A percentile compares a stretch with the other conserved stretches of the same genome.
Conservation (phyloP, 2,329 filamentous ascomycete genomes). For the Westerdykella ornata region DNA sequence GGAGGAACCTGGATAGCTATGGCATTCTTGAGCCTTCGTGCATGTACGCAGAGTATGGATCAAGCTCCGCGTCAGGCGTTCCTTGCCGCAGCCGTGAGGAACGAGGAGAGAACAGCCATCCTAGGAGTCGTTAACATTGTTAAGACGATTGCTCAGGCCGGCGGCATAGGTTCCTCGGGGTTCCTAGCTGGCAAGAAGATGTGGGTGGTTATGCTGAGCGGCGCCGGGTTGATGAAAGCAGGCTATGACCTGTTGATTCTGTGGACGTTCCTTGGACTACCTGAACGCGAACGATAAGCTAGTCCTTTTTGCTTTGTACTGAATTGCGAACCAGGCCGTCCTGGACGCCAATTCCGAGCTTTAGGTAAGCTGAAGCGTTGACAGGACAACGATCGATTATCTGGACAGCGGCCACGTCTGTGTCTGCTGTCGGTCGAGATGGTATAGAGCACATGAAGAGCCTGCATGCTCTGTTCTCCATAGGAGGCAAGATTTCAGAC, state of each 20-base stretch:
- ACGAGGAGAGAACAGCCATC: conserved; percentile 15
- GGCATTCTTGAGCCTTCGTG: conserved; percentile 11
- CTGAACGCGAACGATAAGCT: background rate
- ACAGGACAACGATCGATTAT: no score
- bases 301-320: no score
- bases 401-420: no score
- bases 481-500: no score
- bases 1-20: conserved; percentile 7
- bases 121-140: conserved; percentile 19
- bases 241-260: conserved; percentile 15
- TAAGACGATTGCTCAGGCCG: conserved; percentile 16
- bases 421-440: no score
- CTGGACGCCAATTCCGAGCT: no score
- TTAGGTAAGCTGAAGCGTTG: no score
- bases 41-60: conserved; percentile 18
- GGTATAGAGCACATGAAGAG: no score
- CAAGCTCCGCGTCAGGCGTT: conserved; percentile 19
- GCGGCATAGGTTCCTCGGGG: conserved; percentile 10
- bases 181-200: conserved; percentile 8
- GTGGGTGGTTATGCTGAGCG: conserved; percentile 17
- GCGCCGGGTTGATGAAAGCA: conserved; percentile 14
- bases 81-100: conserved; percentile 9
- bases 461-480: no score
- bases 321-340: no score
- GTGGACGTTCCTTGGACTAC: conserved; percentile 5